Conservation (phyloP, 2,329 filamentous ascomycete species). For the Diaporthe eres region DNA sequence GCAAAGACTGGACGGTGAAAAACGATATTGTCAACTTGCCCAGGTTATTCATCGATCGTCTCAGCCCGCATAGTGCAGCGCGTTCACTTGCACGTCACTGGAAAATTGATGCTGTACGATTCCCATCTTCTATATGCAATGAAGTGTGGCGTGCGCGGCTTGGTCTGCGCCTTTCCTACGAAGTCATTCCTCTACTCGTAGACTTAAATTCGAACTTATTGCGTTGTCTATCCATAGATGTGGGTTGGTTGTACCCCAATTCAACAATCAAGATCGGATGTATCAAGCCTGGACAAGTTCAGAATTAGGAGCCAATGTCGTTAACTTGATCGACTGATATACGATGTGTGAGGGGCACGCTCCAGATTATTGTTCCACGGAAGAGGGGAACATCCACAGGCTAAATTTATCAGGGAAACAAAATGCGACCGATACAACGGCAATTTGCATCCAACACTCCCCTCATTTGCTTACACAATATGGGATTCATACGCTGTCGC, state of each 20-base stretch:
- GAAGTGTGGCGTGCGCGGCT: no score
- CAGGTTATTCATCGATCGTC: no score
- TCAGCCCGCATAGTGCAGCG: no score
- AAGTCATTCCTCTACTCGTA: no score
- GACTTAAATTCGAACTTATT: no score
- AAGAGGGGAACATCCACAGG: neutral
- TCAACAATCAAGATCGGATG: neutral
- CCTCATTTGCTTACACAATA: neutral
- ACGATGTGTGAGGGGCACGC: neutral
- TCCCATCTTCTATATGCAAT: no score
- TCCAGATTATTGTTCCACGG: neutral
- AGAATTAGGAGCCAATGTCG: neutral
- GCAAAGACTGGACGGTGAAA: no score
- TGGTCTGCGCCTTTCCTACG: no score
- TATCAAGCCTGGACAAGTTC: neutral
- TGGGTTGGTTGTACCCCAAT: neutral
- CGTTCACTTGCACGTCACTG: no score
- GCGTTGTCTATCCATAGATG: no score
- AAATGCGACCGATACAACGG: neutral
- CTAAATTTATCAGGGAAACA: neutral
- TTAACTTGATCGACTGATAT: neutral
- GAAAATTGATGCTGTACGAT: no score
- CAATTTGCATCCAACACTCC: neutral
- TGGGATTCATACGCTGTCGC: neutral
- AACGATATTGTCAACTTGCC: no score